A percentile compares a stretch with the other conserved stretches of the same genome.
Evolutionary conservation across 2,329 filamentous ascomycete species (phyloP).

Genomic region (Zasmidium angulare): DNA sequence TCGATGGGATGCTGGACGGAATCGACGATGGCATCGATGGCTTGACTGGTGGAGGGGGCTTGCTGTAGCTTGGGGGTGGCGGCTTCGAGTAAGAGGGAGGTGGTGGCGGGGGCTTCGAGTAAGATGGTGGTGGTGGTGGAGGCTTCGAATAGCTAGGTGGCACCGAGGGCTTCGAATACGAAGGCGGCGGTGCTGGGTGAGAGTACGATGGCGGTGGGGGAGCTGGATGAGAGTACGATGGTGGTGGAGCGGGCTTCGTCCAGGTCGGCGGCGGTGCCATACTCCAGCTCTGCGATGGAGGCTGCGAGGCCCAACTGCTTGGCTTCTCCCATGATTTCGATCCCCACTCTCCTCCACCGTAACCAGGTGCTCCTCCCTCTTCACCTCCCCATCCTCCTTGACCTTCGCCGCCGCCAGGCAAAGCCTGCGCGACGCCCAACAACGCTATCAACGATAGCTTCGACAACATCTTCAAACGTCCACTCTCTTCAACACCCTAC

Average conservation of each 20-base stretch:
- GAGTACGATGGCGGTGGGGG: neutral
- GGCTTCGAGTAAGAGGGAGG: neutral
- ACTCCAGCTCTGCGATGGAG: neutral
- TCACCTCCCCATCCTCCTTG: neutral
- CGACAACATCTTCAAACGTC: conserved; percentile 10
- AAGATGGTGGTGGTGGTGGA: neutral
- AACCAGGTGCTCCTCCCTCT: neutral
- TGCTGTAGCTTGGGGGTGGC: neutral
- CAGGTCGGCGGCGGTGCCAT: neutral
- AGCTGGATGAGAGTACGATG: neutral
- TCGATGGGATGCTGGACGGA: neutral
- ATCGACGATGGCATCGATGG: neutral
- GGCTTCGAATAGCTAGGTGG: neutral
- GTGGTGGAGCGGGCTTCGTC: neutral
- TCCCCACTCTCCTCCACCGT: neutral
- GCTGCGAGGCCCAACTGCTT: neutral
- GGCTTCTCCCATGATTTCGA: neutral
- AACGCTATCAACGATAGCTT: conserved; percentile 14
- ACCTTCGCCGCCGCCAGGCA: conserved; percentile 3
- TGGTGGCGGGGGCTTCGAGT: no score
- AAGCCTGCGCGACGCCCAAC: conserved; percentile 11
- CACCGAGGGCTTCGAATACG: no score
- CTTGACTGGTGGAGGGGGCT: neutral
- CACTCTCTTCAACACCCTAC: neutral
- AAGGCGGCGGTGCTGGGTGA: no score